Percentiles rank a stretch among this genome's conserved stretches.
These are phyloP conservation scores for Termitomyces sp. DNA, from an alignment of 768 basidiomycete genomes.

Conservation along the genomic window DNA sequence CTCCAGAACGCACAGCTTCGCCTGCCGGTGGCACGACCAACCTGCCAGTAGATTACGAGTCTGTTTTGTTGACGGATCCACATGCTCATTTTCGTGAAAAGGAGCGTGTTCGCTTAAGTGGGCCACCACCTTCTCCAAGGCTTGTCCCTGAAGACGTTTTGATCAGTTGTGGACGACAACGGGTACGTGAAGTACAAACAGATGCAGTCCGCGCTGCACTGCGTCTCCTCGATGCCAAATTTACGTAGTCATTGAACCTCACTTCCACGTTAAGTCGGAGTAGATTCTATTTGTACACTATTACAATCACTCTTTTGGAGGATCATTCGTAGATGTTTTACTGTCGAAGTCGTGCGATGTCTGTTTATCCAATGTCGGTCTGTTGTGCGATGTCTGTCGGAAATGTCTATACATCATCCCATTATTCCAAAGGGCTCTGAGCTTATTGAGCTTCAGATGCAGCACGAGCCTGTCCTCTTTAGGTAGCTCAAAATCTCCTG, in stretches of 20 bases:
- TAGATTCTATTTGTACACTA: not conserved
- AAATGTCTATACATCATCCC: not conserved
- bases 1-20: conserved; percentile 43
- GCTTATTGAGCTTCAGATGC: conserved; percentile 29
- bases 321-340: not conserved
- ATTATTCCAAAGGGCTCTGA: conserved; percentile 8
- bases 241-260: conserved; percentile 27
- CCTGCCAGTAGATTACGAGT: conserved; percentile 15
- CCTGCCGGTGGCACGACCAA: conserved; percentile 16
- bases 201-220: conserved; percentile 76
- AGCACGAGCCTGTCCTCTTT: conserved; percentile 32
- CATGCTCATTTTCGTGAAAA: conserved; percentile 49
- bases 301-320: not conserved
- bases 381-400: not conserved
- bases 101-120: conserved; percentile 24
- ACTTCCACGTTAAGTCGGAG: not conserved
- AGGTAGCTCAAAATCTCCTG: conserved; percentile 20
- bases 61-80: conserved; percentile 49
- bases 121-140: conserved; percentile 38
- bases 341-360: not conserved
- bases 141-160: conserved; percentile 61
- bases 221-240: conserved; percentile 66
- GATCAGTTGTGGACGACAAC: conserved; percentile 56
- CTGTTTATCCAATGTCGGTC: no score
- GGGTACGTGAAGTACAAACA: conserved; percentile 64